These are phyloP conservation scores for Diplodia mutila DNA, from an alignment of 2,329 filamentous ascomycete genomes.

Conservation along the genomic window DNA sequence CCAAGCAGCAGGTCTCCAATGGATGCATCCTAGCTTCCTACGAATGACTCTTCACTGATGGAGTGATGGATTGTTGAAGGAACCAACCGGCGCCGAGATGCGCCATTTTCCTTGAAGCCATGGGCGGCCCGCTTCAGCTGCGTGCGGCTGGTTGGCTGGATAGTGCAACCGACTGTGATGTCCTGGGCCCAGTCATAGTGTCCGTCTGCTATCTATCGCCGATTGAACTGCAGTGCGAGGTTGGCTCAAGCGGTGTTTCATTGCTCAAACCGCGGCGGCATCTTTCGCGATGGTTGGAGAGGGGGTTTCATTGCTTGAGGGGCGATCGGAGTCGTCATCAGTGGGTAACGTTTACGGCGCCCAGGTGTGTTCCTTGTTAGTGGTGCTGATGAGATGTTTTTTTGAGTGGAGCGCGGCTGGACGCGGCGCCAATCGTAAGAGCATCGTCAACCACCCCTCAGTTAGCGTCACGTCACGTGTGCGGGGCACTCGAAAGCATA, in stretches of 20 bases:
- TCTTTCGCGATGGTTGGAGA: neutral
- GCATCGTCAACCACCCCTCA: slow-evolving; percentile 14
- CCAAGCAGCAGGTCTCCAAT: neutral
- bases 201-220: neutral
- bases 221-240: neutral
- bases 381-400: neutral
- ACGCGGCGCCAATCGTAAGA: slow-evolving; percentile 2
- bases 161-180: neutral
- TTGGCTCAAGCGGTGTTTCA: neutral
- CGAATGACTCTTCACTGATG: neutral
- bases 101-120: slow-evolving; percentile 11
- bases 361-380: neutral
- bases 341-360: neutral
- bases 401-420: slow-evolving; percentile 8
- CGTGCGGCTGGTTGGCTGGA: neutral
- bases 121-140: neutral
- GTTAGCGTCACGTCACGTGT: slow-evolving; percentile 25
- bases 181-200: too few species aligned
- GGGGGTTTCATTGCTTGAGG: neutral
- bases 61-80: neutral
- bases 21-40: neutral
- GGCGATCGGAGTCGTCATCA: neutral
- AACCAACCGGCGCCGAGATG: neutral
- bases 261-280: too few species aligned
- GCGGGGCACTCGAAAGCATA: slow-evolving; percentile 22